phyloP scores from a whole-genome alignment of 345 rosid genomes.

The Reutealis trisperma region DNA sequence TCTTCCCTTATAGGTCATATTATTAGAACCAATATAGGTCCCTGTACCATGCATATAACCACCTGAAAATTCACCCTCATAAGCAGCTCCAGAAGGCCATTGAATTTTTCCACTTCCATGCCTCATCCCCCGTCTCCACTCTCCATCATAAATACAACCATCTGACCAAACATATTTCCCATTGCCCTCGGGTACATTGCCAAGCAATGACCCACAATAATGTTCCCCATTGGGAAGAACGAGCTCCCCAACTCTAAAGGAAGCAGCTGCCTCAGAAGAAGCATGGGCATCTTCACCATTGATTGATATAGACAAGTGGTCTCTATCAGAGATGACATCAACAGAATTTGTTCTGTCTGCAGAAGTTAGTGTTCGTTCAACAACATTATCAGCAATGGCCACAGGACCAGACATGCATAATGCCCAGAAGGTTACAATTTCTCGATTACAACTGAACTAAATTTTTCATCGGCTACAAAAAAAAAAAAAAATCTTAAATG shows the following conservation, averaged over 20 bases:
- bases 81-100: conserved; percentile 74
- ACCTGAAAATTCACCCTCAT: conserved; percentile 89
- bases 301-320: conserved; percentile 35
- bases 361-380: conserved; percentile 49
- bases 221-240: conserved; percentile 66
- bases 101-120: conserved; percentile 74
- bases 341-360: conserved; percentile 83
- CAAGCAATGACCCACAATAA: conserved; percentile 74
- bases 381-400: conserved; percentile 47
- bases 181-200: conserved; percentile 75
- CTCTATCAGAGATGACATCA: conserved; percentile 47
- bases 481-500: conserved; percentile 29
- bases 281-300: conserved; percentile 55
- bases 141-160: conserved; percentile 76
- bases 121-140: conserved; percentile 92
- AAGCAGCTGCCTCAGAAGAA: conserved; percentile 47
- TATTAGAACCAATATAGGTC: conserved; percentile 51
- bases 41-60: conserved; percentile 90
- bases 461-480: conserved; percentile 25
- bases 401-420: conserved; percentile 89
- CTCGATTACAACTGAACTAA: conserved; percentile 26
- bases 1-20: conserved; percentile 72
- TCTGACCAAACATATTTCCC: conserved; percentile 87
- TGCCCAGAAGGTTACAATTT: conserved; percentile 42
- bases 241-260: conserved; percentile 68